These are phyloP conservation scores for Penicillium sp. DNA, from an alignment of 2,329 filamentous ascomycete species.

Conservation along the genomic window DNA sequence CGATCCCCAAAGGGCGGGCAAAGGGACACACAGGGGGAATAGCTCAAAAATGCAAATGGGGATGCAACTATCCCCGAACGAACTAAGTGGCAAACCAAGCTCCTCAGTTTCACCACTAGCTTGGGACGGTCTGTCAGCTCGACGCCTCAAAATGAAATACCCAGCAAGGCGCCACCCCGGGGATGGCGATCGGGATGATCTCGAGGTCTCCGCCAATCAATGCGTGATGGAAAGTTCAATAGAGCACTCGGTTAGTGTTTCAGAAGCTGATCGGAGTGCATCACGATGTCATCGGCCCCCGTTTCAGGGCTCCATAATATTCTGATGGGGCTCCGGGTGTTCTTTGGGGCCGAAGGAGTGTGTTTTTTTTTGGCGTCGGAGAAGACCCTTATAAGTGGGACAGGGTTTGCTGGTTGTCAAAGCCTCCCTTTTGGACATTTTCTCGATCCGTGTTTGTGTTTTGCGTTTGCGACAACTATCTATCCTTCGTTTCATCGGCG, in stretches of 20 bases:
- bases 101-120: slow-evolving; percentile 1
- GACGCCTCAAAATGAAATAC: slow-evolving; percentile 2
- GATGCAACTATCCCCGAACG: slow-evolving; percentile 10
- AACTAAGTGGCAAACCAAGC: slow-evolving; percentile 11
- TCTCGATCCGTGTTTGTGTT: slow-evolving; percentile 4
- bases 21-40: slow-evolving; percentile 3
- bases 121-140: not conserved
- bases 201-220: slow-evolving; percentile 10
- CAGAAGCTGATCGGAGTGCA: slow-evolving; percentile 13
- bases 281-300: slow-evolving; percentile 17
- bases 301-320: slow-evolving; percentile 14
- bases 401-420: not conserved
- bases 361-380: not conserved
- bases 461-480: slow-evolving; percentile 9
- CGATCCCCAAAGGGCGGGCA: slow-evolving; percentile 10
- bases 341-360: slow-evolving; percentile 10
- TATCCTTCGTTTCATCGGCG: slow-evolving; percentile 9
- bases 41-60: slow-evolving; percentile 11
- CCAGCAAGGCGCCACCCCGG: slow-evolving; percentile 13
- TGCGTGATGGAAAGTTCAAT: slow-evolving; percentile 11
- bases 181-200: slow-evolving; percentile 17
- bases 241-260: slow-evolving; percentile 19
- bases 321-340: slow-evolving; percentile 14
- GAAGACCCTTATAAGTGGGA: slow-evolving; percentile 11
- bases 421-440: not conserved